Conservation (phyloP, 768 basidiomycete genomes). For the Kwoniella heveanensis region DNA sequence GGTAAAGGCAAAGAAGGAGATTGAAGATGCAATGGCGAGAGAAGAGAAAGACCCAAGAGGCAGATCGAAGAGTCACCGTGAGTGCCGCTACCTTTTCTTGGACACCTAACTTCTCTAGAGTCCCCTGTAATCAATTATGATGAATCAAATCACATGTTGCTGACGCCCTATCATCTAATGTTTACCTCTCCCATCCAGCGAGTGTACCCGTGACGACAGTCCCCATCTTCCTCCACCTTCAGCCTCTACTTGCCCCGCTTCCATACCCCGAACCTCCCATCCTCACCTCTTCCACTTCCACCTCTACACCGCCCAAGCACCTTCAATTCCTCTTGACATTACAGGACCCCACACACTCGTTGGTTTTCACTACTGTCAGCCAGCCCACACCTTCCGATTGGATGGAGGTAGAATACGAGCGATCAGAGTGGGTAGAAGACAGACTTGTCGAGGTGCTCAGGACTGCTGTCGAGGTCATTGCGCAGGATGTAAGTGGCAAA, state of each 20-base stretch:
- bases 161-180: background rate
- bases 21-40: slow-evolving; percentile 37
- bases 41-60: slow-evolving; percentile 46
- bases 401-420: slow-evolving; percentile 82
- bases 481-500: slow-evolving; percentile 66
- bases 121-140: too few relatives aligned
- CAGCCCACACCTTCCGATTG: slow-evolving; percentile 82
- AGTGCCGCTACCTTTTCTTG: background rate
- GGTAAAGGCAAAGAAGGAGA: slow-evolving; percentile 75
- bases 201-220: slow-evolving; percentile 67
- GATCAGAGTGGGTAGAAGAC: slow-evolving; percentile 90
- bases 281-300: slow-evolving; percentile 29
- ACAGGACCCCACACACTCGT: slow-evolving; percentile 75
- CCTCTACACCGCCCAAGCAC: slow-evolving; percentile 56
- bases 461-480: slow-evolving; percentile 82
- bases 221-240: slow-evolving; percentile 88
- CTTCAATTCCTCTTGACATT: slow-evolving; percentile 74
- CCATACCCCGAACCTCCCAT: slow-evolving; percentile 58
- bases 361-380: slow-evolving; percentile 75
- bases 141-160: too few relatives aligned
- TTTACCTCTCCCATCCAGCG: slow-evolving; percentile 18
- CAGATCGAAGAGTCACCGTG: slow-evolving; percentile 37
- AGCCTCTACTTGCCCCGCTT: slow-evolving; percentile 70
- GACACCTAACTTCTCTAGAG: background rate
- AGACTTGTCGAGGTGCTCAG: slow-evolving; percentile 81